Conservation (phyloP, 257 asterid species). For the Galeopsis tetrahit region DNA sequence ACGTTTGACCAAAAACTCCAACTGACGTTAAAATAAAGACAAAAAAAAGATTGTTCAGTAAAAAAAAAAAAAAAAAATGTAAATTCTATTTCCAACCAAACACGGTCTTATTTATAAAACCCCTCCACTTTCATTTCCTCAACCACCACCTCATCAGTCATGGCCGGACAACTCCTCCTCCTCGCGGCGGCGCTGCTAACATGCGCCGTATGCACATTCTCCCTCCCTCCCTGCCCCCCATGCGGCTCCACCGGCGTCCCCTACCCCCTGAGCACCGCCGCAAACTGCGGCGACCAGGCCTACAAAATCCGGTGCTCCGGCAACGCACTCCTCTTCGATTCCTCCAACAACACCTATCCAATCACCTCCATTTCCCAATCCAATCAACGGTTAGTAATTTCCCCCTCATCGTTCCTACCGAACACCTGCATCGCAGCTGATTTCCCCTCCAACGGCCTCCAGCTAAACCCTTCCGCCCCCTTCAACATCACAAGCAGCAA, state of each 20-base stretch:
- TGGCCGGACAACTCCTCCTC: constrained; percentile 38
- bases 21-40: background rate
- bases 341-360: constrained; percentile 74
- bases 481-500: constrained; percentile 86
- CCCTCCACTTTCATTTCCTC: constrained; percentile 16
- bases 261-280: constrained; percentile 80
- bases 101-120: constrained; percentile 17
- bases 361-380: constrained; percentile 60
- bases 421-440: constrained; percentile 74
- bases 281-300: constrained; percentile 74
- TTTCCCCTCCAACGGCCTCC: constrained; percentile 64
- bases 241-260: constrained; percentile 79
- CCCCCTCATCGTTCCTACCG: constrained; percentile 66
- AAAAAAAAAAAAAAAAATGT: background rate
- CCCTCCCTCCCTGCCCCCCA: constrained; percentile 60
- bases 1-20: constrained; percentile 34
- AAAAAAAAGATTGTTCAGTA: background rate
- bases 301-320: constrained; percentile 67
- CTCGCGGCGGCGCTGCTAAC: constrained; percentile 47
- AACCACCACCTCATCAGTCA: constrained; percentile 2
- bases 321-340: constrained; percentile 52
- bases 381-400: constrained; percentile 59
- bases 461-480: constrained; percentile 64
- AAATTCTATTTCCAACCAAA: constrained; percentile 18
- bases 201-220: constrained; percentile 36